Conservation (phyloP, 2,329 filamentous ascomycete species). For the Ceratocystis papillata region DNA sequence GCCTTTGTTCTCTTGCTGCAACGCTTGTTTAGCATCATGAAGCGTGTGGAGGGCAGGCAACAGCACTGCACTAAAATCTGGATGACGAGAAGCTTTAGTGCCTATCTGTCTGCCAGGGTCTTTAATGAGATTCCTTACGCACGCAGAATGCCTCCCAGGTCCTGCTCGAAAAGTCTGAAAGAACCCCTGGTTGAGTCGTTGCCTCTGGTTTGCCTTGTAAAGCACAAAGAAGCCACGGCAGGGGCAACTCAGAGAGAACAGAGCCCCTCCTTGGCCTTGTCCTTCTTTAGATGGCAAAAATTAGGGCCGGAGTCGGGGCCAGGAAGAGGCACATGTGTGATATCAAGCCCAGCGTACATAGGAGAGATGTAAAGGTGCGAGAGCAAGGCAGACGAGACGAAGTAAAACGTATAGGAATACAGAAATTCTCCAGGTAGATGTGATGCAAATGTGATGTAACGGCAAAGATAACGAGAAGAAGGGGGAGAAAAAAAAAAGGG, state of each 20-base stretch:
- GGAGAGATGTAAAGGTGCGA: not conserved
- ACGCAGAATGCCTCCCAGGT: no score
- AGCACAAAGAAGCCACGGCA: not conserved
- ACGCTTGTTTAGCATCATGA: no score
- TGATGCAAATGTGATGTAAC: not conserved
- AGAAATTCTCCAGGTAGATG: not conserved
- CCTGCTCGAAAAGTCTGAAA: not conserved
- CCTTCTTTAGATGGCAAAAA: not conserved
- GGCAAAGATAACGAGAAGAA: not conserved
- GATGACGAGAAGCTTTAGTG: no score
- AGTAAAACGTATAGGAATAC: not conserved
- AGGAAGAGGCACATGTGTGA: no score
- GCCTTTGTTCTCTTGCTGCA: no score
- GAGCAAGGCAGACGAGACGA: not conserved
- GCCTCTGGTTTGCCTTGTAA: not conserved
- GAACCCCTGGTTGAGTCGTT: not conserved
- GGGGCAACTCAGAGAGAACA: constrained; percentile 3
- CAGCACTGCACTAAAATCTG: no score
- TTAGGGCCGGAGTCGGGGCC: no score
- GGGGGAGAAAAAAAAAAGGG: not conserved
- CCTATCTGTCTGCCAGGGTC: no score
- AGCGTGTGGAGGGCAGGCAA: no score
- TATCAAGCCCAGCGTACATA: not conserved
- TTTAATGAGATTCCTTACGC: no score
- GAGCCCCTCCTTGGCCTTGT: not conserved